phyloP scores from a whole-genome alignment of 2,329 filamentous ascomycete species.

The Penicillium sp. region DNA sequence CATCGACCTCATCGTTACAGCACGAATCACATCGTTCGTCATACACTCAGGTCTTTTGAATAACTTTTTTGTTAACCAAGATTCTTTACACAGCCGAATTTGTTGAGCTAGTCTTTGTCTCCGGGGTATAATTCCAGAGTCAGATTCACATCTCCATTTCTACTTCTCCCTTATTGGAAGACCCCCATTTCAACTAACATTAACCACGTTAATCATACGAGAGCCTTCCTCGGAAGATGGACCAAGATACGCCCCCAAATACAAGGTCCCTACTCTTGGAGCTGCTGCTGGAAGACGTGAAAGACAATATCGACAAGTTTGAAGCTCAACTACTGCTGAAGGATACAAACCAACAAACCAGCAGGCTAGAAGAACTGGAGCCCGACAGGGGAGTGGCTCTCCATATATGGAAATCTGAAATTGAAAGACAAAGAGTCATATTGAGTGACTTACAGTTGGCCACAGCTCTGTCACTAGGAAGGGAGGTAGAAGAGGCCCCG shows the following conservation, averaged over 20 bases:
- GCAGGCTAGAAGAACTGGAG: not conserved
- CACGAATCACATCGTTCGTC: not conserved
- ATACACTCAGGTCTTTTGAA: not conserved
- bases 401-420: not conserved
- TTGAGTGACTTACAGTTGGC: not conserved
- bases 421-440: not conserved
- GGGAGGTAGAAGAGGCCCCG: not conserved
- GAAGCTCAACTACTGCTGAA: not conserved
- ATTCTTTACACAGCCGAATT: too few species aligned
- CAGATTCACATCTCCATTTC: not conserved
- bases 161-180: not conserved
- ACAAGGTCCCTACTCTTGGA: not conserved
- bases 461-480: not conserved
- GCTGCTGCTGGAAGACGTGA: not conserved
- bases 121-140: not conserved
- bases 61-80: not conserved
- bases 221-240: not conserved
- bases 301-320: not conserved
- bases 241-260: not conserved
- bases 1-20: constrained; percentile 1
- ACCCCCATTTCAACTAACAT: not conserved
- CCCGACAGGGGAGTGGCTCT: not conserved
- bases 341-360: not conserved
- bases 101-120: not conserved
- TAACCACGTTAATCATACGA: not conserved